phyloP scores from a whole-genome alignment of 2,329 filamentous ascomycete species.

The Xylariaceae sp. region DNA sequence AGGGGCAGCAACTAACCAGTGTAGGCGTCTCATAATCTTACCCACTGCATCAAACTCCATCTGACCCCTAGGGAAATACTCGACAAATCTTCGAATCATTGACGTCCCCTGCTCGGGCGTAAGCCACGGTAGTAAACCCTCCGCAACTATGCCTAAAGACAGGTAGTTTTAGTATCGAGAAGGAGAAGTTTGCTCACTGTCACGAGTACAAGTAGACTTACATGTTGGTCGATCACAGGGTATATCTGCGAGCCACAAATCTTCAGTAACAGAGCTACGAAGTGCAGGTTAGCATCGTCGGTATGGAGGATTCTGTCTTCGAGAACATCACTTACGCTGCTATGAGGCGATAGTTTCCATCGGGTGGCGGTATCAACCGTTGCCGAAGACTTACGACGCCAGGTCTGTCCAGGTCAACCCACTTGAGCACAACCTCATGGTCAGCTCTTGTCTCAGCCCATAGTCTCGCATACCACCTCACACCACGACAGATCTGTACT shows the following conservation, averaged over 20 bases:
- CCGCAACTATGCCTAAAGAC: constrained; percentile 14
- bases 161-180: background rate
- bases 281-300: no score
- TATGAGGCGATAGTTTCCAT: constrained; percentile 3
- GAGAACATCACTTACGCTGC: constrained; percentile 6
- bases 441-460: no score
- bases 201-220: constrained; percentile 1
- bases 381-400: constrained; percentile 13
- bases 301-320: no score
- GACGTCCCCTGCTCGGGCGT: constrained; percentile 12
- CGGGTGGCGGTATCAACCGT: constrained; percentile 11
- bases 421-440: constrained; percentile 3
- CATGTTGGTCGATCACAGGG: constrained; percentile 12
- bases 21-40: constrained; percentile 6
- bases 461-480: background rate
- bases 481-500: background rate
- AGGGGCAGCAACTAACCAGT: background rate
- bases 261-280: constrained; percentile 10
- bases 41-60: constrained; percentile 8
- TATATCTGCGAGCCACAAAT: constrained; percentile 13
- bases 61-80: constrained; percentile 3
- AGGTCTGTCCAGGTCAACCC: constrained; percentile 18
- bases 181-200: background rate
- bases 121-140: constrained; percentile 17
- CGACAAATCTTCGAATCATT: constrained; percentile 6